Base-by-base conservation (phyloP, 2,329 filamentous ascomycete genomes). In the Diplodia intermedia region DNA sequence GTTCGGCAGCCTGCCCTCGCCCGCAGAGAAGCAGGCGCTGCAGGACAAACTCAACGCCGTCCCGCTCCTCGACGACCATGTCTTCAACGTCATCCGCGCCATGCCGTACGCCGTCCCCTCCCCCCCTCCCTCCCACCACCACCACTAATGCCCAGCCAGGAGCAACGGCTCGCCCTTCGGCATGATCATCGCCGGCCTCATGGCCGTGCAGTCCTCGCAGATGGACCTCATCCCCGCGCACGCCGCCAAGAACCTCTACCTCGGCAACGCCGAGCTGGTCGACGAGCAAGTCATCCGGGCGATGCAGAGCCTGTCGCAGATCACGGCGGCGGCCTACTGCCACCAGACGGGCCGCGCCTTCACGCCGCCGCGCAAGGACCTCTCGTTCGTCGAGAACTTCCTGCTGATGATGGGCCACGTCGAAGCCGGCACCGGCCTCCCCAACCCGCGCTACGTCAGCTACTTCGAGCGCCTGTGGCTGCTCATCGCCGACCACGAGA, bases 401-500 rank as follows among this genome's bases (percentile, higher is more conserved):
- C 77, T 88, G 11, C 82, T 83, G 63, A 82, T 88, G 73, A 82
- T 86, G 62, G 84, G 86, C 69, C 75, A 86, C 67, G 79, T 86
- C 2, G 84, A 84, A 8, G 79, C 79, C 1, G 72, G 75, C n/a
- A 82, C 83, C 31, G 83, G 83, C 70, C 75, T 75, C 20, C 85
- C 85, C 0, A 82, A 86, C 68, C 81, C 83, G 0, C 80, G 83
- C 4, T 75, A 87, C 8, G 83, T 83, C 60, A 82, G 80, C 70
- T 81, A 81, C n/a, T 76, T 88, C 18, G 84, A 87, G 65, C 80
- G 81, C 6, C 79, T 88, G 2, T 86, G 86, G 72, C 83, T 87
- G 66, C 80, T 88, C 29, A 85, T 86, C 70, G 83, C 85, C 2
- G 86, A 88, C 71, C 86, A 88, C 72, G 86, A 87, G 69, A 84